Evolutionary conservation across 305 asterid species (phyloP).

Genomic region (Monarda citriodora): DNA sequence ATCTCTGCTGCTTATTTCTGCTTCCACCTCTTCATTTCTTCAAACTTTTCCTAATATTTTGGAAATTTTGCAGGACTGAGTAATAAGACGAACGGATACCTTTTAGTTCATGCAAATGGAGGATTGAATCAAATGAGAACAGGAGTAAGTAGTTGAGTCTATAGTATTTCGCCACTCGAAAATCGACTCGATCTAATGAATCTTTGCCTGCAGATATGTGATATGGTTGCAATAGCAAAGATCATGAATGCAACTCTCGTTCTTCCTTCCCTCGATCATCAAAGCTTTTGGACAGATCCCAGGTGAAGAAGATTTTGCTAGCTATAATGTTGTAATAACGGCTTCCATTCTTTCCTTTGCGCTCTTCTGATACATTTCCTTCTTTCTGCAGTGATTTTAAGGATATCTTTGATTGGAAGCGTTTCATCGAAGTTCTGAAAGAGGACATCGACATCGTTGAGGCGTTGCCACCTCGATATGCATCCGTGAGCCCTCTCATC

Average conservation of each 20-base stretch:
- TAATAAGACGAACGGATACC: conserved; percentile 54
- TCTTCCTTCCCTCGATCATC: conserved; percentile 92
- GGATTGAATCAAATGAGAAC: conserved; percentile 97
- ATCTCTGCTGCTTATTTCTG: no score
- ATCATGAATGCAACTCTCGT: conserved; percentile 84
- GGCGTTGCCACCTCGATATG: conserved; percentile 52
- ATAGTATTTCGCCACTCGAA: not conserved
- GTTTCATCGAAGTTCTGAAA: conserved; percentile 57
- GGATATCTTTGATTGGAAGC: conserved; percentile 92
- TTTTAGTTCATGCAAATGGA: conserved; percentile 84
- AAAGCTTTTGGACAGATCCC: conserved; percentile 93
- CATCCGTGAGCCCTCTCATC: conserved; percentile 41
- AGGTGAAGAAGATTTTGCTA: conserved; percentile 43
- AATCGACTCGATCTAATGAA: conserved; percentile 1
- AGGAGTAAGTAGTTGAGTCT: conserved; percentile 48
- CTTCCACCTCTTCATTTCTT: not conserved
- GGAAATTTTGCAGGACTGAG: conserved; percentile 33
- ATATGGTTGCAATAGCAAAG: conserved; percentile 95
- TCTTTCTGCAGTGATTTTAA: conserved; percentile 65
- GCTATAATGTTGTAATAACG: conserved; percentile 7
- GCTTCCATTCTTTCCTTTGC: not conserved
- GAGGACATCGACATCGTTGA: conserved; percentile 78
- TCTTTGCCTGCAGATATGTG: conserved; percentile 68
- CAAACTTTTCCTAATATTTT: not conserved
- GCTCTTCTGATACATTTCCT: conserved; percentile 10